phyloP scores from a whole-genome alignment of 805 yeast genomes.

The Diddensiella caesifluorescens region DNA sequence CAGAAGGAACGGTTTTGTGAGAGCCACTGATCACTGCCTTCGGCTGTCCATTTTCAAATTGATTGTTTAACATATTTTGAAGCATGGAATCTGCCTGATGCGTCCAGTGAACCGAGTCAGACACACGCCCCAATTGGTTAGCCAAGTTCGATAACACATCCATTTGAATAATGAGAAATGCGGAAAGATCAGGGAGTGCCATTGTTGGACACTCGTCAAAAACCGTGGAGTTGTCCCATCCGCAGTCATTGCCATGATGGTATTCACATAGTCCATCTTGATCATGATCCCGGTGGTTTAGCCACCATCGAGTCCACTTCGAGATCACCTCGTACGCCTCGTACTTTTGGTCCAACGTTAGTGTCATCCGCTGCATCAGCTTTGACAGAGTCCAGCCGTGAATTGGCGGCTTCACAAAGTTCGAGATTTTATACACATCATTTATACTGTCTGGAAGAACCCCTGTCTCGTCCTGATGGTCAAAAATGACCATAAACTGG shows the following conservation, averaged over 20 bases:
- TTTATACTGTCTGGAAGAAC: conserved; percentile 6
- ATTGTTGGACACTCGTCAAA: conserved; percentile 5
- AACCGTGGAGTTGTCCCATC: conserved; percentile 4
- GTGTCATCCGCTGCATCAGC: conserved; percentile 5
- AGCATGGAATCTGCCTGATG: background rate
- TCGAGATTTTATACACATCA: conserved; percentile 3
- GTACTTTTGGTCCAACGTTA: conserved; percentile 1
- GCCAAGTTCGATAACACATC: conserved; percentile 4
- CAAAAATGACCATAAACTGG: conserved; percentile 7
- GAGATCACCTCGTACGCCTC: conserved; percentile 1
- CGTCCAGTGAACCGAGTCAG: conserved; percentile 4
- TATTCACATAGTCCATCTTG: conserved; percentile 2
- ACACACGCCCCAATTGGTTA: background rate
- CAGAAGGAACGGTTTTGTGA: conserved; percentile 3
- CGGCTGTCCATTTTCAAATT: conserved; percentile 3
- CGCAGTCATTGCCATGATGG: conserved; percentile 3
- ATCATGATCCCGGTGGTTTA: conserved; percentile 2
- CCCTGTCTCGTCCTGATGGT: conserved; percentile 7
- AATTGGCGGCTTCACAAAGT: conserved; percentile 7
- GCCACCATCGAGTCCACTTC: conserved; percentile 5
- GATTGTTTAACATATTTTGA: conserved; percentile 1
- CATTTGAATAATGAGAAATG: conserved; percentile 4
- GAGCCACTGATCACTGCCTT: conserved; percentile 3
- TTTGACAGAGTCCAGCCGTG: conserved; percentile 7
- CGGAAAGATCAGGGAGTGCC: conserved; percentile 6